These are phyloP conservation scores for Hypoxylon crocopeplum DNA, from an alignment of 495 filamentous ascomycete species.

Conservation along the genomic window DNA sequence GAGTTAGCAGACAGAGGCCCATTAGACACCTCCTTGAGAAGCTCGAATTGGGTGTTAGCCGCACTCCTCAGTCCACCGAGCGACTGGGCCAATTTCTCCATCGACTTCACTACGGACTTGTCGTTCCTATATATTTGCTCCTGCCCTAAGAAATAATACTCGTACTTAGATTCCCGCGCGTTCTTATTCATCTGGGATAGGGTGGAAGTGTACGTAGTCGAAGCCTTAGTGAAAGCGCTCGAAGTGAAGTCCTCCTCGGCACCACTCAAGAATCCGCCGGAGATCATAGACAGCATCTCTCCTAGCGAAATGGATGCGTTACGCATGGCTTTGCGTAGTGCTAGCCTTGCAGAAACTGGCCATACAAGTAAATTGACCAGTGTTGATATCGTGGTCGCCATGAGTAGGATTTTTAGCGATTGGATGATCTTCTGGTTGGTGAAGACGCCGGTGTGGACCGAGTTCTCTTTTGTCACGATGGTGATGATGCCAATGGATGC, in stretches of 20 bases:
- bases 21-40: constrained; percentile 67
- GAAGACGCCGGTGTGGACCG: constrained; percentile 80
- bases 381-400: constrained; percentile 79
- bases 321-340: constrained; percentile 77
- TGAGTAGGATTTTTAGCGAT: constrained; percentile 87
- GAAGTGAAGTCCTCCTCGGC: constrained; percentile 77
- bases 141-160: constrained; percentile 84
- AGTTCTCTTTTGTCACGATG: constrained; percentile 89
- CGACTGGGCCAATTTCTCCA: constrained; percentile 87
- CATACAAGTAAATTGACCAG: constrained; percentile 79
- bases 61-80: constrained; percentile 91
- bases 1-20: constrained; percentile 18
- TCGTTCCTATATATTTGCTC: constrained; percentile 84
- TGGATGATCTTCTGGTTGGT: constrained; percentile 83
- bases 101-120: constrained; percentile 78
- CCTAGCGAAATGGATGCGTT: constrained; percentile 78
- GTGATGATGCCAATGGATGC: constrained; percentile 92
- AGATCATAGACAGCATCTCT: constrained; percentile 82
- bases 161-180: constrained; percentile 85
- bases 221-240: constrained; percentile 67
- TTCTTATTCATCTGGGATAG: constrained; percentile 78
- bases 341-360: constrained; percentile 78
- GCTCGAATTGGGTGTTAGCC: constrained; percentile 83
- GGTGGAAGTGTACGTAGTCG: constrained; percentile 70
- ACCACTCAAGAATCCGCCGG: constrained; percentile 83